Evolutionary conservation across 1,284 basidiomycete genomes (phyloP).

Genomic region (Pterula multifida): DNA sequence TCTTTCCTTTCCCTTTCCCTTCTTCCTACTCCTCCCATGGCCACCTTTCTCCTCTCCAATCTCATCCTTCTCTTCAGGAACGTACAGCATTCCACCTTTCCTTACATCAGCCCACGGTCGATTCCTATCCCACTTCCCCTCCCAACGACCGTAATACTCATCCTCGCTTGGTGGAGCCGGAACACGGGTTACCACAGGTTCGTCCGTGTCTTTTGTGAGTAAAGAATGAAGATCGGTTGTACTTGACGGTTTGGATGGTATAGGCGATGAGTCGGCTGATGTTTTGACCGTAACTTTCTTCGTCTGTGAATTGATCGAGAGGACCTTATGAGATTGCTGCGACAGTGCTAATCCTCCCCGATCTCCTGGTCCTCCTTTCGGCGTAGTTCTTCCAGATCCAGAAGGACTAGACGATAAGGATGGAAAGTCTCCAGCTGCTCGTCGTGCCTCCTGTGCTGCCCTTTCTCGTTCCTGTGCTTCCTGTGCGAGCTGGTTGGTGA

Average conservation of each 20-base stretch:
- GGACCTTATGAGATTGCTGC: conserved; percentile 39
- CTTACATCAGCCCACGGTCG: conserved; percentile 39
- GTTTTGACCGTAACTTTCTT: conserved; percentile 30
- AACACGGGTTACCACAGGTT: conserved; percentile 25
- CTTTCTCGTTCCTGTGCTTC: conserved; percentile 38
- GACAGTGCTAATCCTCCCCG: conserved; percentile 14
- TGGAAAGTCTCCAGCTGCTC: conserved; percentile 51
- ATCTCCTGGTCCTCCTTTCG: not conserved
- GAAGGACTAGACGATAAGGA: conserved; percentile 20
- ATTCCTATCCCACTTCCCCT: conserved; percentile 16
- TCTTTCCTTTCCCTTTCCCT: conserved; percentile 18
- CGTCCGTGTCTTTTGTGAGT: conserved; percentile 17
- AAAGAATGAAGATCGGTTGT: conserved; percentile 4
- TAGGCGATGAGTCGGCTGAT: conserved; percentile 23
- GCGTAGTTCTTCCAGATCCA: conserved; percentile 6
- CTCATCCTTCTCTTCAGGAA: conserved; percentile 18
- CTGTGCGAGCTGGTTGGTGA: conserved; percentile 28
- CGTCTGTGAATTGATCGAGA: conserved; percentile 43
- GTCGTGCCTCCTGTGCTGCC: conserved; percentile 32
- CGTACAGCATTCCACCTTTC: conserved; percentile 25
- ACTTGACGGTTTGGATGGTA: conserved; percentile 19
- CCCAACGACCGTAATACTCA: conserved; percentile 16
- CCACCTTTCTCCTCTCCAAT: conserved; percentile 8
- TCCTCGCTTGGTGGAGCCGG: conserved; percentile 27
- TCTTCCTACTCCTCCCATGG: conserved; percentile 11